Percentiles rank a stretch among this genome's conserved stretches.
phyloP scores from a whole-genome alignment of 1,284 basidiomycete species.

The Leccinum fuscescens region DNA sequence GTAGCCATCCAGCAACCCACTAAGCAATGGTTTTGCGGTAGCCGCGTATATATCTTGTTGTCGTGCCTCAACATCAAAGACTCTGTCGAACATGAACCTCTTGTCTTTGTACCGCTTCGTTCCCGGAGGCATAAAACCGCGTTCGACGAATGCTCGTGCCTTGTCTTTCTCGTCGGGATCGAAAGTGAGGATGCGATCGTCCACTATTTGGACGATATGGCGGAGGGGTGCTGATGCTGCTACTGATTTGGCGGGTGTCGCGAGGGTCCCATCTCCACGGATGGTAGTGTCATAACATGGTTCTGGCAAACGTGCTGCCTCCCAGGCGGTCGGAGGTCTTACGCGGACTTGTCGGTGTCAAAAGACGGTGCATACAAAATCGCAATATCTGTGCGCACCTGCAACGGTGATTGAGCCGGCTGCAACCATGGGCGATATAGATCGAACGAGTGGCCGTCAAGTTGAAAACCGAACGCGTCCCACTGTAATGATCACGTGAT shows the following conservation, averaged over 20 bases:
- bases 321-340: slow-evolving; percentile 82
- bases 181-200: slow-evolving; percentile 52
- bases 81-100: slow-evolving; percentile 93
- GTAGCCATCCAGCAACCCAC: slow-evolving; percentile 87
- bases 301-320: slow-evolving; percentile 77
- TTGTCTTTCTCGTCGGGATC: slow-evolving; percentile 88
- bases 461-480: slow-evolving; percentile 37
- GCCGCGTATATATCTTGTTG: slow-evolving; percentile 57
- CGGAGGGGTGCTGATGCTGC: slow-evolving; percentile 59
- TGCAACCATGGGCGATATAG: slow-evolving; percentile 57
- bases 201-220: slow-evolving; percentile 75
- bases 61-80: slow-evolving; percentile 76
- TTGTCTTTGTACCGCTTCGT: slow-evolving; percentile 90
- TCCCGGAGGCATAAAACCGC: slow-evolving; percentile 79
- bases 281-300: slow-evolving; percentile 65
- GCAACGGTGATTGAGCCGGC: slow-evolving; percentile 86
- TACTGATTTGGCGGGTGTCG: slow-evolving; percentile 56
- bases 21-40: slow-evolving; percentile 57
- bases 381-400: slow-evolving; percentile 44
- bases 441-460: slow-evolving; percentile 10
- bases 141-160: slow-evolving; percentile 70
- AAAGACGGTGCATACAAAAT: not conserved
- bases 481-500: slow-evolving; percentile 25
- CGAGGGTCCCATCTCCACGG: slow-evolving; percentile 80
- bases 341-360: slow-evolving; percentile 69